Evolutionary conservation across 1,284 basidiomycete species (phyloP), one percentile per base, ranked within the genome.

Genomic region (Volvariella volvacea): DNA sequence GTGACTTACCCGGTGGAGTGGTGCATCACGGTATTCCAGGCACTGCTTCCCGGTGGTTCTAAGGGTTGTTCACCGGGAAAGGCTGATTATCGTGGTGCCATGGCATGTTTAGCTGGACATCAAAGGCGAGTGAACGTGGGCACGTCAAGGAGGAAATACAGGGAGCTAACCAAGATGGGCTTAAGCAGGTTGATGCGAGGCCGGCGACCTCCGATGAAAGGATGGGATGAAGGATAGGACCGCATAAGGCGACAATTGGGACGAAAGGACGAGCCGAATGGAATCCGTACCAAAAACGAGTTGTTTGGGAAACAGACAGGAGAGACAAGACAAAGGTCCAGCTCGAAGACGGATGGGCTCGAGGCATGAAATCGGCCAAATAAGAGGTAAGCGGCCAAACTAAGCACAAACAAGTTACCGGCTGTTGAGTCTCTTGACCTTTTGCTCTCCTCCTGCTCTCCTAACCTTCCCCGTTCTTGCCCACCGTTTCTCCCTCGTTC

Each of bases 361-460:
- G 50, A 41, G 33, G 43, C 21, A 42, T 41, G 38, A 46, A 42
- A 44, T 52, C 55, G 59, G 55, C 50, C 32, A 57, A 52, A 59
- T 56, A 60, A 55, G 51, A 58, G 57, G 56, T 60, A 60, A 59
- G 55, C 55, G 54, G 53, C 30, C 54, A 53, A 55, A 59, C 52
- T 50, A 58, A 48, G 50, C 48, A 50, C 53, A 58, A 61, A 59
- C 59, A 59, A 59, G 57, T 59, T 52, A 53, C 60, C 60, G 57
- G 58, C 37, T 6, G 34, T 31, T 36, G 34, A 16, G 34, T 12
- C 25, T 28, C 25, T 28, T 6, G 25, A 28, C 25, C 25, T 28
- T 28, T 28, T 28, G 25, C 25, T 28, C 25, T 52, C 43, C 48
- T 46, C 37, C 49, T 49, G 47, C 48, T 49, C 48, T 46, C 48